These are phyloP conservation scores for Russula emetica DNA, from an alignment of 768 basidiomycete species.

Conservation along the genomic window DNA sequence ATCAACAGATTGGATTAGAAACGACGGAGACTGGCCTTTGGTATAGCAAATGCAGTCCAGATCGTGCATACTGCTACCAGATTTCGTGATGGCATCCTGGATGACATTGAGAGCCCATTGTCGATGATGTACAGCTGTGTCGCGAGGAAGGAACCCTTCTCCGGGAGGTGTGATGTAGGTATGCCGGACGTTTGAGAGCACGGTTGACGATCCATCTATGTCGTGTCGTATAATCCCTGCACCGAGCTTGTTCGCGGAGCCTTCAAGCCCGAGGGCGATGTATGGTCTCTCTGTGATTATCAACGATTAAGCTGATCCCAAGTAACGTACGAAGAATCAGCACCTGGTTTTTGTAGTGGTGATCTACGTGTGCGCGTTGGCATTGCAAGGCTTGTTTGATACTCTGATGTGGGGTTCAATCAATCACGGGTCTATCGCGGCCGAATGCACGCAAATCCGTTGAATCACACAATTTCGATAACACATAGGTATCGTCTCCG, in stretches of 20 bases:
- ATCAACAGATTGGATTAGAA: not conserved
- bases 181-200: slow-evolving; percentile 90
- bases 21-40: slow-evolving; percentile 56
- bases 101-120: slow-evolving; percentile 87
- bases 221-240: slow-evolving; percentile 87
- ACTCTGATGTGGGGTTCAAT: too few relatives aligned
- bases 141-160: slow-evolving; percentile 93
- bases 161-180: slow-evolving; percentile 99
- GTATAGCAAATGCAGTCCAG: slow-evolving; percentile 96
- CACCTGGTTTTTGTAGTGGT: slow-evolving; percentile 26
- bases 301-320: not conserved
- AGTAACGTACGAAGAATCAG: not conserved
- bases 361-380: slow-evolving; percentile 22
- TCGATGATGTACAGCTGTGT: slow-evolving; percentile 94
- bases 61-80: slow-evolving; percentile 65
- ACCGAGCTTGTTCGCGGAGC: slow-evolving; percentile 96
- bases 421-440: too few relatives aligned
- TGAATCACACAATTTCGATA: not conserved
- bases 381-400: slow-evolving; percentile 8
- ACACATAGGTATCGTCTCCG: not conserved
- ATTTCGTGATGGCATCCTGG: slow-evolving; percentile 64
- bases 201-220: slow-evolving; percentile 63
- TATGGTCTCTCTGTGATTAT: slow-evolving; percentile 53
- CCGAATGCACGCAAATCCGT: too few relatives aligned
- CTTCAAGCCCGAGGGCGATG: slow-evolving; percentile 94